Evolutionary conservation across 2,329 filamentous ascomycete species (phyloP).

Genomic region (Aschersonia sp.): DNA sequence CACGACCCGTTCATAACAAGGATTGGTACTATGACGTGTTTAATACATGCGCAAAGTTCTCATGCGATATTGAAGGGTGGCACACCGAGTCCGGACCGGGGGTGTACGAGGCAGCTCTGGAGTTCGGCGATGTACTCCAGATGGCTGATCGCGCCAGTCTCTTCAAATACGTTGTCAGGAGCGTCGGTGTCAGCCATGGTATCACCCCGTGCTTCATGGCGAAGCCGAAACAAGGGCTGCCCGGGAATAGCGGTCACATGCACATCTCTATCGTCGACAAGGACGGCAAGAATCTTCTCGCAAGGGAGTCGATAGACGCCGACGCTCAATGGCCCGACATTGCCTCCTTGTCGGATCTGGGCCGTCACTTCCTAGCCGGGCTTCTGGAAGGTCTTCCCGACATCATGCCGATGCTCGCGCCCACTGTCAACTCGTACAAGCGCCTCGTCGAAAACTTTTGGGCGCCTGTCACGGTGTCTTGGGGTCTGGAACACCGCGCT

Average conservation of each 20-base stretch:
- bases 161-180: constrained; percentile 94
- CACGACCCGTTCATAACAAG: constrained; percentile 75
- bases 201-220: constrained; percentile 99
- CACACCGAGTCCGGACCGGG: constrained; percentile 89
- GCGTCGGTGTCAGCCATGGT: constrained; percentile 70
- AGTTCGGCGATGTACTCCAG: constrained; percentile 72
- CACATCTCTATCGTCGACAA: constrained; percentile 79
- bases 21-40: constrained; percentile 87
- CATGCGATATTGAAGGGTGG: constrained; percentile 81
- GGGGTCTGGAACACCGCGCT: constrained; percentile 90
- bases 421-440: constrained; percentile 97
- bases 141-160: constrained; percentile 88
- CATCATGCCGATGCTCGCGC: constrained; percentile 89
- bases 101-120: constrained; percentile 88
- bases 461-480: constrained; percentile 94
- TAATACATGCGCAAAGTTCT: constrained; percentile 63
- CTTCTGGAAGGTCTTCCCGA: constrained; percentile 80
- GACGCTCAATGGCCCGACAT: constrained; percentile 63
- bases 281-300: constrained; percentile 73
- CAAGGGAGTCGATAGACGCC: constrained; percentile 56
- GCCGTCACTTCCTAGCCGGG: constrained; percentile 85
- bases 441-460: constrained; percentile 97
- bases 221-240: constrained; percentile 80
- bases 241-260: constrained; percentile 92
- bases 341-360: constrained; percentile 69